Evolutionary conservation across 1,284 basidiomycete species (phyloP).

Genomic region (Cerrena zonata): DNA sequence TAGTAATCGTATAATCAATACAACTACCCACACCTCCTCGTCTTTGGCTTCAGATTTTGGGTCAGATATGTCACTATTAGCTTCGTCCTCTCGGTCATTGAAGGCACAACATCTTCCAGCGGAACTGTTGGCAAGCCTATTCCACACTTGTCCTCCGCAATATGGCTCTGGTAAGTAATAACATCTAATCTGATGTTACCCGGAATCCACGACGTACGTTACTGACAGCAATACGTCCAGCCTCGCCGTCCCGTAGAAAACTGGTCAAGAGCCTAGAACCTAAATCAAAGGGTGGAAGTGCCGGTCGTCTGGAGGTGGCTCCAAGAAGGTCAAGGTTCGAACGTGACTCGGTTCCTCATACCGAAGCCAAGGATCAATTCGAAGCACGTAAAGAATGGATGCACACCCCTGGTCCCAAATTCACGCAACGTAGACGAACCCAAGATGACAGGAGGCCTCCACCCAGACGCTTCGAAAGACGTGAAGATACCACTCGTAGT

Average conservation of each 20-base stretch:
- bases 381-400: background rate
- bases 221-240: background rate
- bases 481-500: background rate
- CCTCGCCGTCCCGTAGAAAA: constrained; percentile 28
- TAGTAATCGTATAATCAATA: too few relatives aligned
- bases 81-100: background rate
- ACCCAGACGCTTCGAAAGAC: background rate
- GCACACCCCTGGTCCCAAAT: background rate
- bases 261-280: constrained; percentile 35
- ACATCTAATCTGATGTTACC: background rate
- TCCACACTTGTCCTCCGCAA: constrained; percentile 1
- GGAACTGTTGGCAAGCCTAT: constrained; percentile 2
- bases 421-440: background rate
- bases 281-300: constrained; percentile 5
- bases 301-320: constrained; percentile 27
- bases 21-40: too few relatives aligned
- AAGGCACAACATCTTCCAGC: constrained; percentile 1
- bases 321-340: constrained; percentile 18
- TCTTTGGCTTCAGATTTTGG: too few relatives aligned
- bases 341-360: constrained; percentile 28
- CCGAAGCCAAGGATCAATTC: constrained; percentile 12
- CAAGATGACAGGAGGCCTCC: background rate
- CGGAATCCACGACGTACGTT: too few relatives aligned
- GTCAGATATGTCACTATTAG: constrained; percentile 2
- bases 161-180: background rate